Percentiles rank a stretch among this genome's conserved stretches.
Evolutionary conservation across 2,329 filamentous ascomycete genomes (phyloP).

Genomic region (Beauveria rudraprayagi): DNA sequence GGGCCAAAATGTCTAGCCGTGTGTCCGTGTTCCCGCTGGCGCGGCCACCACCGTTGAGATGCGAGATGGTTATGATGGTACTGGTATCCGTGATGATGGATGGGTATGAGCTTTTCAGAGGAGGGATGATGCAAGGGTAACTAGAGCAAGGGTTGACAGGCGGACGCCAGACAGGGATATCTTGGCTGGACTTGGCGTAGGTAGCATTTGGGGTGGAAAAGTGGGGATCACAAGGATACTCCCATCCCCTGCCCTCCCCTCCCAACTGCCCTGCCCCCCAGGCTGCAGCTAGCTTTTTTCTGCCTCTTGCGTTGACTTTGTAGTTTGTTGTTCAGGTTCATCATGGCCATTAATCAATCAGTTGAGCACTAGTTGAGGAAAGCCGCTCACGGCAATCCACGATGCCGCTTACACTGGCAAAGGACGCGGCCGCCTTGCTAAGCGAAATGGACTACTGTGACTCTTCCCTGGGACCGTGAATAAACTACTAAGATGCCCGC

Average conservation of each 20-base stretch:
- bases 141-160: constrained; percentile 4
- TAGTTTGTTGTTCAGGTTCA: neutral
- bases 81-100: too few relatives aligned
- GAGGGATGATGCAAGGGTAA: constrained; percentile 11
- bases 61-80: neutral
- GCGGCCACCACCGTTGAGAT: constrained; percentile 11
- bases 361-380: neutral
- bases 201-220: constrained; percentile 1
- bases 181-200: neutral
- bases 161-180: constrained; percentile 9
- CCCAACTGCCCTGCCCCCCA: neutral
- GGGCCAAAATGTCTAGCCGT: constrained; percentile 5
- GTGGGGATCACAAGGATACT: constrained; percentile 10
- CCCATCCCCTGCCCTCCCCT: neutral
- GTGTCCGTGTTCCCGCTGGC: constrained; percentile 9
- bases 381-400: neutral
- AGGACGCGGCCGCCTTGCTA: neutral
- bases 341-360: neutral
- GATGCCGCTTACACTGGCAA: neutral
- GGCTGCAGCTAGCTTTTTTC: neutral
- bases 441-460: neutral
- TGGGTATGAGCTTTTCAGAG: neutral
- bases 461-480: neutral
- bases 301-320: neutral
- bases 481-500: neutral